Conservation (phyloP, 2,329 filamentous ascomycete genomes). For the Zelopaecilomyces penicillatus region DNA sequence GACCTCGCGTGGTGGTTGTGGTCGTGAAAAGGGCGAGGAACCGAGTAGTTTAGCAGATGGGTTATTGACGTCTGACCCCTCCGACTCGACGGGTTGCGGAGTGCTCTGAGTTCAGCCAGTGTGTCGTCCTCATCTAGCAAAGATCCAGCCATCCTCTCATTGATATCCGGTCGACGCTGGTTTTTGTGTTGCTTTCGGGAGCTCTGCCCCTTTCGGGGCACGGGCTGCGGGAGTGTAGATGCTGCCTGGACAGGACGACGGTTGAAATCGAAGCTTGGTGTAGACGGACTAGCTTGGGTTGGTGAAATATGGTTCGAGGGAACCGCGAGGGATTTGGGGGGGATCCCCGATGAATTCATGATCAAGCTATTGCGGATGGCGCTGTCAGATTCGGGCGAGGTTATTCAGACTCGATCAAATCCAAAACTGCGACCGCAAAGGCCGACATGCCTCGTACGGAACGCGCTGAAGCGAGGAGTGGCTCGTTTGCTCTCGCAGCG, state of each 20-base stretch:
- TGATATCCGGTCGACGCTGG: constrained; percentile 58
- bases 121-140: constrained; percentile 69
- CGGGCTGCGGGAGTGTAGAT: constrained; percentile 21
- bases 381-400: no score
- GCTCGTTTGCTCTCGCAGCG: no score
- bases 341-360: constrained; percentile 24
- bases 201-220: constrained; percentile 67
- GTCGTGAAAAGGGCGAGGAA: constrained; percentile 62
- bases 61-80: constrained; percentile 96
- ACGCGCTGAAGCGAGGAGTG: no score
- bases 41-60: constrained; percentile 85
- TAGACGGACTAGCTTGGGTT: constrained; percentile 32
- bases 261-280: constrained; percentile 40
- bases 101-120: constrained; percentile 66
- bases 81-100: constrained; percentile 54
- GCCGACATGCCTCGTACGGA: no score
- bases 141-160: constrained; percentile 24
- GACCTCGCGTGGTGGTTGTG: constrained; percentile 45
- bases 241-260: constrained; percentile 37
- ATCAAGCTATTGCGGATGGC: background rate
- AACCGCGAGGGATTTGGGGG: constrained; percentile 41
- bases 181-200: constrained; percentile 76
- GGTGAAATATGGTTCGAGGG: constrained; percentile 33
- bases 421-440: no score
- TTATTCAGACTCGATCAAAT: no score